Base-by-base conservation (phyloP, 2,329 filamentous ascomycete species). In the Fusarium oligoseptatum region DNA sequence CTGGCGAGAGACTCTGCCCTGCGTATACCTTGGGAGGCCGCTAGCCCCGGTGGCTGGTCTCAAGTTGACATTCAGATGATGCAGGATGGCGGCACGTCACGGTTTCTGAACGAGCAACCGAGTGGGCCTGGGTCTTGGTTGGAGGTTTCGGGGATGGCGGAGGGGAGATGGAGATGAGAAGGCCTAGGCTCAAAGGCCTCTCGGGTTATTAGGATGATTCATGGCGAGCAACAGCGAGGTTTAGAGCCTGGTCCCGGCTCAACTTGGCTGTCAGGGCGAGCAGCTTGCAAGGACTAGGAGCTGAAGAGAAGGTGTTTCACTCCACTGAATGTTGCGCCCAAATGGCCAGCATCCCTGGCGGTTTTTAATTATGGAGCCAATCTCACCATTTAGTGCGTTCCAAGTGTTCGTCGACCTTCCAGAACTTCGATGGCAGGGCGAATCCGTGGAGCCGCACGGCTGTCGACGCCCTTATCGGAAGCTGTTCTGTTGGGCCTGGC, bases 331-430 rank as follows among this genome's bases (percentile, higher is more conserved):
- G 66, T 77, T 79, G 76, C 72, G 76, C 74, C 74, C 63, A 66
- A 75, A 64, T 63, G 41, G 48, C 50, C 50, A 65, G 34, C 56
- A 67, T 70, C 74, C 77, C 65, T 77, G 74, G 20, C 34, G 36
- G 71, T 55, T 66, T 66, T 71, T 75, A 68, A 76, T 77, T 77
- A 77, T 79, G 77, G 77, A 77, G 72, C 74, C 68, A 77, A 76
- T 72, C 66, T 79, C 76, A 73, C 73, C 67, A 71, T 72, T 72
- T 79, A 79, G 76, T 75, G 77, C 66, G 76, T 79, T 79, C 77
- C 76, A 76, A 78, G 73, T 75, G 67, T 74, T 73, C 52, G 63
- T 75, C 67, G 71, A 74, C 70, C 77, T 79, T 79, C 77, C 73
- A 79, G 77, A 79, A 79, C 76, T 73, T 77, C 76, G 62, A 79